Percentiles rank a stretch among this genome's conserved stretches.
Conservation (phyloP, 176 grass and related monocot species). For the Themeda triandra region DNA sequence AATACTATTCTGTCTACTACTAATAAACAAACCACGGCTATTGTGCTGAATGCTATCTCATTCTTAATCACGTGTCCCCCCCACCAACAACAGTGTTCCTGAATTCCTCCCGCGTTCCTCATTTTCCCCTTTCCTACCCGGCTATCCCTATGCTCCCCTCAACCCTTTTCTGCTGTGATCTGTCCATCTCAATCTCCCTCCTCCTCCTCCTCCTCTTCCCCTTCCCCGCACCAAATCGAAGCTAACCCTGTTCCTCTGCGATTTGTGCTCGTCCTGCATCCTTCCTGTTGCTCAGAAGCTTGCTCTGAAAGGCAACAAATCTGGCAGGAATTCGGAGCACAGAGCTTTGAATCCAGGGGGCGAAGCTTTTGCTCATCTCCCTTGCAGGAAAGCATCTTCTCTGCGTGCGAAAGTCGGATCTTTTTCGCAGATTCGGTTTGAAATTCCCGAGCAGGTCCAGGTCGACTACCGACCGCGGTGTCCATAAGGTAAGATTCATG, state of each 20-base stretch:
- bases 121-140: neutral
- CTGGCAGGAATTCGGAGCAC: neutral
- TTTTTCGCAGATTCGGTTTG: neutral
- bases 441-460: neutral
- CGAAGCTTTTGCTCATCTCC: conserved; percentile 5
- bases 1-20: no score
- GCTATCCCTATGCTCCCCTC: neutral
- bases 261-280: neutral
- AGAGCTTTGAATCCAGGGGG: neutral
- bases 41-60: no score
- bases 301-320: neutral
- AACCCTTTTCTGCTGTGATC: neutral
- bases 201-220: no score
- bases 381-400: neutral
- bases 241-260: neutral
- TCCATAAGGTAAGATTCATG: conserved; percentile 14
- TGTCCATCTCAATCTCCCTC: conserved; percentile 13
- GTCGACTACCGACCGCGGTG: conserved; percentile 28
- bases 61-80: neutral
- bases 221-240: neutral
- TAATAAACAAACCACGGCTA: no score
- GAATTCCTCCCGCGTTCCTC: neutral
- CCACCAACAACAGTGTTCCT: neutral
- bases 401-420: conserved; percentile 10
- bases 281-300: neutral